Evolutionary conservation across 139 green algal species (phyloP).

Genomic region (Ettlia oleoabundans): DNA sequence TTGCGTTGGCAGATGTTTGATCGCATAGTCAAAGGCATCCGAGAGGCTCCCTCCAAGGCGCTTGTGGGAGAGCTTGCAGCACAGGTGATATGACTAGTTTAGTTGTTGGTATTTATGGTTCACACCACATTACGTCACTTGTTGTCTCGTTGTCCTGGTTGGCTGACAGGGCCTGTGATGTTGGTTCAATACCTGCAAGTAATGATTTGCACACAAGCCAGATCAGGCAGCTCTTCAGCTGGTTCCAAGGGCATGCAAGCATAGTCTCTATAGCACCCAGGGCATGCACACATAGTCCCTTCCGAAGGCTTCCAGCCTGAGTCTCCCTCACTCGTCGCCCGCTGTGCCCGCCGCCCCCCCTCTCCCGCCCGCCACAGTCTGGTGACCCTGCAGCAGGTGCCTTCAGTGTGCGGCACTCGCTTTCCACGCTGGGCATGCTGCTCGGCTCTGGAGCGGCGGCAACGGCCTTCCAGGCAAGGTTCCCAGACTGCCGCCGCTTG

Average conservation of each 20-base stretch:
- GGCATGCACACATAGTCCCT: neutral
- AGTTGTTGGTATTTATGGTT: too few relatives aligned
- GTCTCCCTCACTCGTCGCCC: too few relatives aligned
- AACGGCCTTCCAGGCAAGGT: conserved; percentile 52
- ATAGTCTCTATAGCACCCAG: neutral
- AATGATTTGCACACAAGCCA: too few relatives aligned
- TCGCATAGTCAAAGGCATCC: conserved; percentile 80
- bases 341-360: too few relatives aligned
- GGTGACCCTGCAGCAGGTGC: conserved; percentile 77
- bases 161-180: too few relatives aligned
- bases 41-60: conserved; percentile 85
- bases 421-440: conserved; percentile 77
- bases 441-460: conserved; percentile 61
- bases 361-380: conserved; percentile 34
- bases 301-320: too few relatives aligned
- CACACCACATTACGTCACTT: too few relatives aligned
- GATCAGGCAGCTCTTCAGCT: too few relatives aligned
- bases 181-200: too few relatives aligned
- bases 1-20: conserved; percentile 49
- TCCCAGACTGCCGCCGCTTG: too few relatives aligned
- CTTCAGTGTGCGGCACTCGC: conserved; percentile 78
- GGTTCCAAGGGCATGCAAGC: too few relatives aligned
- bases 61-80: conserved; percentile 83
- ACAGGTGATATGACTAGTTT: neutral
- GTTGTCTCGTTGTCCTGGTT: too few relatives aligned